A percentile compares a stretch with the other conserved stretches of the same genome.
Evolutionary conservation across 1,284 basidiomycete species (phyloP).

Genomic region (Malassezia caprae): DNA sequence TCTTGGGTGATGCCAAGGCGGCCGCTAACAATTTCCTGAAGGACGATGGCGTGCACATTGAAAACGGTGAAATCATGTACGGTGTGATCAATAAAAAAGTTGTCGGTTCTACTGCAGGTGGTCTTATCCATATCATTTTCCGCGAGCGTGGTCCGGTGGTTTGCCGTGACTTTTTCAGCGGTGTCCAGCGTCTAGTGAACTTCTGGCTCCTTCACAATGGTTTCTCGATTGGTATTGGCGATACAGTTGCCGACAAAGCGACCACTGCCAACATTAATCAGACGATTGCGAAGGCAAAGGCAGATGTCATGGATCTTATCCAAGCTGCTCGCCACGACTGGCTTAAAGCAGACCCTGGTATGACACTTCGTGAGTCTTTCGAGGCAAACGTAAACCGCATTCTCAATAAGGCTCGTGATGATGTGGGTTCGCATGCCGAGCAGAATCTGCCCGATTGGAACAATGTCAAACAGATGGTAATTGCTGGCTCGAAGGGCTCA

Average conservation of each 20-base stretch:
- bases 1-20: conserved; percentile 37
- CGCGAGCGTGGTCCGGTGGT: conserved; percentile 91
- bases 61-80: conserved; percentile 91
- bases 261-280: conserved; percentile 75
- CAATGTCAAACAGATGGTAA: conserved; percentile 99
- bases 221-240: conserved; percentile 97
- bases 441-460: conserved; percentile 94
- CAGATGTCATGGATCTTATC: conserved; percentile 41
- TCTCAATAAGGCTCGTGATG: conserved; percentile 90
- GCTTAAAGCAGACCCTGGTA: conserved; percentile 58
- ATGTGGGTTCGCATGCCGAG: conserved; percentile 88
- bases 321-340: conserved; percentile 40
- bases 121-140: conserved; percentile 93
- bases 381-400: conserved; percentile 83
- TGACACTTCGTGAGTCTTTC: conserved; percentile 98
- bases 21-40: conserved; percentile 40
- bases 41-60: conserved; percentile 90
- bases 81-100: conserved; percentile 97
- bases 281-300: conserved; percentile 71
- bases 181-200: conserved; percentile 89
- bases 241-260: conserved; percentile 83
- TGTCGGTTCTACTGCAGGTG: conserved; percentile 78
- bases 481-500: conserved; percentile 87
- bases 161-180: conserved; percentile 83
- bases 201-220: conserved; percentile 98